Evolutionary conservation across 495 filamentous ascomycete genomes (phyloP), one percentile per base, ranked within the genome.

Genomic region (Talaromyces stipitatus): DNA sequence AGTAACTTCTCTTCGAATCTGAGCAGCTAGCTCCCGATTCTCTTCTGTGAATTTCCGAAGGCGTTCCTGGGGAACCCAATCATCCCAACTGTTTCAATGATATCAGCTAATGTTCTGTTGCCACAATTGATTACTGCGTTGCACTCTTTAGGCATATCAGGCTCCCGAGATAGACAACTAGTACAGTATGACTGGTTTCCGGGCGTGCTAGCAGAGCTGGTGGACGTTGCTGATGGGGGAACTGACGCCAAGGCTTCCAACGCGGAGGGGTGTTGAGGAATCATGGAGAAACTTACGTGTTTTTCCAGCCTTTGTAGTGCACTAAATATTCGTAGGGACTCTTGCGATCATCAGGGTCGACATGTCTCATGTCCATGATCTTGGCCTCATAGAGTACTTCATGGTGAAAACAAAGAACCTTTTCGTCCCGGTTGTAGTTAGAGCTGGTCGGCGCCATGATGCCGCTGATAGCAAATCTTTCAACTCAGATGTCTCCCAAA

Each of bases 281-380:
- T 36, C 18, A 18, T 16, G 12, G 57, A 29, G 45, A 46, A 23
- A 88, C 86, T 71, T 75, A 90, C 85, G 91, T 96, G 67, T 89
- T 89, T 74, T 98, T 98, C 94, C 94, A 97, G 59, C 94, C 94
- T 69, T 97, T 97, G 74, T 98, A 98, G 71, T 98, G 94, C 48
- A 98, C 90, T 60, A 88, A 88, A 69, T 94, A 98, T 66, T 88
- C 83, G 58, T 80, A 87, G 41, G 84, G 80, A 47, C 85, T 89
- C 63, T 87, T 88, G 70, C 85, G 85, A 70, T 89, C 85, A 22
- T 81, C 82, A 10, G 78, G 74, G 41, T 88, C 77, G 46, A 80
- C 78, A 53, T 84, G 79, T 55, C 78, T 79, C 29, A 81, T 69
- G 43, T 97, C 92, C 32, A 96, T 76, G 41, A 98, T 86, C 72